Evolutionary conservation across 768 basidiomycete genomes (phyloP), one percentile per base, ranked within the genome.

Genomic region (Xerocomus brunneocitrinus): DNA sequence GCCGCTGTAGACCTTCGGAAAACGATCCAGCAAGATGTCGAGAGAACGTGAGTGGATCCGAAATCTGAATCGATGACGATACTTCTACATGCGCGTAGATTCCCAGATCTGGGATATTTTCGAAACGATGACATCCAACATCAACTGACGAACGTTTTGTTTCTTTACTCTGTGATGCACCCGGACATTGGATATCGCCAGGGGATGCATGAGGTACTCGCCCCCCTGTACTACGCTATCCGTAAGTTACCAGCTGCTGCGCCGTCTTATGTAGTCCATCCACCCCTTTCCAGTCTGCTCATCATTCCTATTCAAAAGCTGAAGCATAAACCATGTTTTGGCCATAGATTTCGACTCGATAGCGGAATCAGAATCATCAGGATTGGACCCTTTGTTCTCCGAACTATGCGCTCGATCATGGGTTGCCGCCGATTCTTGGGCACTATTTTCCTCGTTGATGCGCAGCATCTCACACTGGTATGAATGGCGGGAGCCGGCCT

Each of bases 181-280:
- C 83, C 90, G 1, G 77, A 85, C 38, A 81, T 95, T 22, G 93
- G 94, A 22, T 99, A 99, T 67, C 82, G 97, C 30, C 97, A 99
- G 76, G 95, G 97, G 49, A 98, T 99, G 97, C 97, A 99, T 64
- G 97, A 99, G 65, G 73, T 98, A 8, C 79, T 98, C 22, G 97
- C 95, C 4, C 87, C 91, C 0, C 68, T 98, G 28, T 90, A 91
- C 61, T 83, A 89, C 62, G 86, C 86, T 45, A 49, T 66, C 47
- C 70, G 70, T 70, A 60, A 56, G 70, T 61, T 40, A 30, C 45
- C 12, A 40, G 19, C 19, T 32, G 22, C 43, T 32, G 31, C 27
- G 40, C 45, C 43, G 34, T 22, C 35, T 32, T 48, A 38, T 49
- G 40, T 49, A 44, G 41, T 56, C 51, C 43, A 34, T 22, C 43